Base-by-base conservation (phyloP, 2,329 filamentous ascomycete genomes). In the Anthostomella pinea region DNA sequence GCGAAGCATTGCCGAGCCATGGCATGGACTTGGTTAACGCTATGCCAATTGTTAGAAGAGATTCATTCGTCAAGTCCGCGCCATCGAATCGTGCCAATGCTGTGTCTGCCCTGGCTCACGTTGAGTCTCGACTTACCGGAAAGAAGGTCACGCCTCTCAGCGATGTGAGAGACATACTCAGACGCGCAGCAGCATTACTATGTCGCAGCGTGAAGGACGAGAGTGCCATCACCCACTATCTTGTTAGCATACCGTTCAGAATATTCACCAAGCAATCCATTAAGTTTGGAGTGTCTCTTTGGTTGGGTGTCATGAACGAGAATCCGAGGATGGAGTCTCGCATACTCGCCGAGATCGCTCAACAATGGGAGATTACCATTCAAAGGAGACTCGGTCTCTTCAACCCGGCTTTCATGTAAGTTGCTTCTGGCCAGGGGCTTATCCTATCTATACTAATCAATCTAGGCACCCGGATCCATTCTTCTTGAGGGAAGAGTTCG, bases 251-350 rank as follows among this genome's bases (percentile, higher is more conserved):
- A 43, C 94, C 93, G 0, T 98, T 98, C 62, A 78, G 80, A 25
- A 79, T 95, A 30, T 97, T 98, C 60, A 94, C 85, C 5, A 95
- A 95, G 60, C 86, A 95, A 55, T 93, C 90, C 2, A 93, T 98
- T 59, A 95, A 95, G 58, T 79, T 97, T 33, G 94, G 93, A 5
- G 85, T 96, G 22, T 96, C 93, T 4, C 70, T 98, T 6, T 99
- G 93, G 93, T 80, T 96, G 43, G 93, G 93, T 17, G 87, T 97
- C 10, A 94, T 97, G 55, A 93, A 97, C 53, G 93, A 98, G 60
- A 97, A 95, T 54, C 87, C 90, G 3, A 77, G 79, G 38, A 83
- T 96, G 63, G 89, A 95, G 61, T 78, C 91, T 7, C 82, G 89
- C 43, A 80, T 99, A 38, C 67, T 98, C 20, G 82, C 81, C 34